Percentiles rank a stretch among this genome's conserved stretches.
Conservation (phyloP, 441 rosid genomes). For the Mallotus repandus region DNA sequence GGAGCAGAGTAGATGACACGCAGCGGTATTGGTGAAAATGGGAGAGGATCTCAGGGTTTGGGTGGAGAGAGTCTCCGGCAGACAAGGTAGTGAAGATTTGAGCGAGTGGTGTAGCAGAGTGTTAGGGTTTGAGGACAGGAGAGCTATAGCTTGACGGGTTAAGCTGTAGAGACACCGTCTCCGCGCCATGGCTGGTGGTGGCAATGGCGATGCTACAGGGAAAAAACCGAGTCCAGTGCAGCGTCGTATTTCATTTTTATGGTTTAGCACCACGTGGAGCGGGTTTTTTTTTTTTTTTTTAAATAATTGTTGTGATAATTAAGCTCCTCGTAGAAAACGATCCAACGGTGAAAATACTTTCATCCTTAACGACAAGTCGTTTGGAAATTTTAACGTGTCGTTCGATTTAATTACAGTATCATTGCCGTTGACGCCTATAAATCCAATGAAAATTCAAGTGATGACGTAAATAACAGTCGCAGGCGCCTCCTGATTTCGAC, state of each 20-base stretch:
- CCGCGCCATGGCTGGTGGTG: conserved; percentile 50
- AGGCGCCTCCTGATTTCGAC: not conserved
- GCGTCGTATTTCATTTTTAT: not conserved
- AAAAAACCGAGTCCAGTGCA: not conserved
- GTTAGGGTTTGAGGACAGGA: conserved; percentile 22
- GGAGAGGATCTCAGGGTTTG: conserved; percentile 18
- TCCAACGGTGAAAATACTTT: no score
- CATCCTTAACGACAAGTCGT: no score
- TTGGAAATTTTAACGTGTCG: no score
- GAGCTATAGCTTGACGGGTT: conserved; percentile 42
- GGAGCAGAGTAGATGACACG: conserved; percentile 24
- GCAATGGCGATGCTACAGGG: not conserved
- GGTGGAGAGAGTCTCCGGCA: conserved; percentile 9
- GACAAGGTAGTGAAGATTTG: conserved; percentile 17
- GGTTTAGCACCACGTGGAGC: not conserved
- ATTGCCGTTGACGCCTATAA: no score
- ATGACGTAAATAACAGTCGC: not conserved
- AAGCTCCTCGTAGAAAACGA: not conserved
- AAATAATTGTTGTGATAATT: no score
- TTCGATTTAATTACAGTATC: no score
- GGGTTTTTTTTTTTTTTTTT: not conserved
- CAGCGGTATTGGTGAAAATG: not conserved
- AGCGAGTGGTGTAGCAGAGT: conserved; percentile 4
- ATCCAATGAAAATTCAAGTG: no score
- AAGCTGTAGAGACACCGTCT: conserved; percentile 61